phyloP scores from a whole-genome alignment of 805 yeast species.

The Candida berthetii region DNA sequence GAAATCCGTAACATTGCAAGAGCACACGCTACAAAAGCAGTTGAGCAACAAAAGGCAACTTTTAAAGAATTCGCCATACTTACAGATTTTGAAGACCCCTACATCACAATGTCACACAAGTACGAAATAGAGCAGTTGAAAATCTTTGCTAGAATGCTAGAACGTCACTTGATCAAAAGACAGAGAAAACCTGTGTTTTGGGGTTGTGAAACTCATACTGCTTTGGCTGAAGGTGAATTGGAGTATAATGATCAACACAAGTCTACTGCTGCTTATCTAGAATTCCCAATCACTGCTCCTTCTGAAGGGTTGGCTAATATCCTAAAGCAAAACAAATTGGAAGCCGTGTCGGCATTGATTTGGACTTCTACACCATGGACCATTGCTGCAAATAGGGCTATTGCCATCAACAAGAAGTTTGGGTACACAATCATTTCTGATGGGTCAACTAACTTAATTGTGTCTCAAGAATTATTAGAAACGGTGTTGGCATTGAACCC shows the following conservation, averaged over 20 bases:
- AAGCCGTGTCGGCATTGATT: slow-evolving; percentile 39
- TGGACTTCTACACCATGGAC: slow-evolving; percentile 99
- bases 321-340: slow-evolving; percentile 3
- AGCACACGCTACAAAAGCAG: slow-evolving; percentile 62
- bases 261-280: slow-evolving; percentile 63
- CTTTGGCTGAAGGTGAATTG: slow-evolving; percentile 93
- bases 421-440: slow-evolving; percentile 46
- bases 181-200: slow-evolving; percentile 95
- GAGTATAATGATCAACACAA: slow-evolving; percentile 73
- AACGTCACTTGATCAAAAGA: slow-evolving; percentile 64
- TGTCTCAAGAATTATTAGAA: slow-evolving; percentile 45
- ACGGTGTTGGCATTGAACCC: slow-evolving; percentile 27
- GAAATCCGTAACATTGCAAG: slow-evolving; percentile 64
- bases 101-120: slow-evolving; percentile 62
- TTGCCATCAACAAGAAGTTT: slow-evolving; percentile 58
- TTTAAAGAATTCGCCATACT: slow-evolving; percentile 72
- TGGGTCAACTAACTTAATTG: slow-evolving; percentile 34
- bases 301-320: slow-evolving; percentile 12
- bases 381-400: slow-evolving; percentile 77
- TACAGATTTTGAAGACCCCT: slow-evolving; percentile 75
- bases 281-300: slow-evolving; percentile 46
- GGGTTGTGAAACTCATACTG: slow-evolving; percentile 93
- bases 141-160: slow-evolving; percentile 61
- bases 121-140: slow-evolving; percentile 74
- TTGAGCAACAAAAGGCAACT: slow-evolving; percentile 52